These are phyloP conservation scores for Nasturtium officinale DNA, from an alignment of 345 rosid species.

Conservation along the genomic window DNA sequence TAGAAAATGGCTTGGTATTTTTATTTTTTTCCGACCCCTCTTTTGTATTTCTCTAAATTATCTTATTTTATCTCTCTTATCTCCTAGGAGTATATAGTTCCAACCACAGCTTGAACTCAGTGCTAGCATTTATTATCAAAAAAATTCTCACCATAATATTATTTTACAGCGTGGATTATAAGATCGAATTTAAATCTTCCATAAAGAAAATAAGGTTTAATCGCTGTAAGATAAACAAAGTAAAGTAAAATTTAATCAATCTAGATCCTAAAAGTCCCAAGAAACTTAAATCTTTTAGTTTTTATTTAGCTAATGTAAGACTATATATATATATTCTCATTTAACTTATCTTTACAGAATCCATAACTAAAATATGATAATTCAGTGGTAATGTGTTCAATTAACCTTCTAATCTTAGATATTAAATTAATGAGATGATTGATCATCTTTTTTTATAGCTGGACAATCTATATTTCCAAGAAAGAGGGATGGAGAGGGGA, in stretches of 20 bases:
- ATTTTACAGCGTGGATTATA: not conserved
- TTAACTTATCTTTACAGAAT: constrained; percentile 9
- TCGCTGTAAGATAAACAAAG: not conserved
- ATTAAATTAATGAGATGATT: not conserved
- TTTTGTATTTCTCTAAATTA: no score
- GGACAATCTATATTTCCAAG: not conserved
- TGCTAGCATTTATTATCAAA: no score
- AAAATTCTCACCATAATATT: not conserved
- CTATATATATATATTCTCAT: not conserved
- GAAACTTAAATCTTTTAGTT: not conserved
- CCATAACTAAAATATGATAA: not conserved
- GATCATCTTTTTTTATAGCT: not conserved
- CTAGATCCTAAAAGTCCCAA: constrained; percentile 2
- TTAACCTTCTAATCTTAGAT: not conserved
- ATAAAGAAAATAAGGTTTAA: not conserved
- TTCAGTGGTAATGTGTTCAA: not conserved
- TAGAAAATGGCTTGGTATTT: no score
- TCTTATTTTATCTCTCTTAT: no score
- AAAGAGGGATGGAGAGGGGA: not conserved
- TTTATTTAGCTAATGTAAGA: not conserved
- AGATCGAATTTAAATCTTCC: not conserved
- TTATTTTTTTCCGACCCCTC: no score
- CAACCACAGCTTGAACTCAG: not conserved
- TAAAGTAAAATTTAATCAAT: not conserved
- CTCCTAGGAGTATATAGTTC: no score